phyloP scores from a whole-genome alignment of 2,329 filamentous ascomycete genomes.

The Lasiodiplodia theobromae region DNA sequence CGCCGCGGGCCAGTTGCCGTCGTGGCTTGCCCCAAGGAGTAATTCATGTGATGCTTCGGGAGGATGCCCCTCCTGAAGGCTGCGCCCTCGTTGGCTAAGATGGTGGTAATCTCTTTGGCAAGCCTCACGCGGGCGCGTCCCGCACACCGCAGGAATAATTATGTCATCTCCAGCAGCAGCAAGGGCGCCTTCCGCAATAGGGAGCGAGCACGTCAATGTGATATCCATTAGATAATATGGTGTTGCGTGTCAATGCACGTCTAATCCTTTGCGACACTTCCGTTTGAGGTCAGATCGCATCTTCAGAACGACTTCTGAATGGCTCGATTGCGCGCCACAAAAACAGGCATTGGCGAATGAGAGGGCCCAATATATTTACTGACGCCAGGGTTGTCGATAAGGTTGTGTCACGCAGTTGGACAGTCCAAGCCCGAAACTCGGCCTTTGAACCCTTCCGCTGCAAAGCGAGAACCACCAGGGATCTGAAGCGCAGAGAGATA shows the following conservation, averaged over 20 bases:
- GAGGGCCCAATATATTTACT: background rate
- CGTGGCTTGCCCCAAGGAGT: background rate
- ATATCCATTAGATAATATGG: conserved; percentile 5
- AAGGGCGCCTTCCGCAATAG: background rate
- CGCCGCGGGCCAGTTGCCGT: background rate
- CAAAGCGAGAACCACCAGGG: conserved; percentile 2
- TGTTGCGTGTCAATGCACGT: conserved; percentile 16
- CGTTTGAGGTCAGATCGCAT: conserved; percentile 11
- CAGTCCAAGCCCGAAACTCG: background rate
- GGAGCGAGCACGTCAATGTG: background rate
- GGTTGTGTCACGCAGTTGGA: conserved; percentile 19
- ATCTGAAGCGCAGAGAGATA: background rate
- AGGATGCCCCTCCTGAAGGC: background rate
- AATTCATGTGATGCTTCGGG: conserved; percentile 6
- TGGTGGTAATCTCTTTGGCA: background rate
- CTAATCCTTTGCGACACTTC: background rate
- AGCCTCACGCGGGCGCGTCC: background rate
- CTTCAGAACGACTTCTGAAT: background rate
- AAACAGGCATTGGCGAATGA: conserved; percentile 2
- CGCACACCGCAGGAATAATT: background rate
- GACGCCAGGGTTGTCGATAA: conserved; percentile 15
- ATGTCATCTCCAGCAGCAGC: background rate
- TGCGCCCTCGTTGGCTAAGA: background rate
- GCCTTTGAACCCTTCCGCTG: background rate
- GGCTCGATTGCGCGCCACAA: background rate